Percentiles rank a stretch among this genome's conserved stretches.
phyloP scores from a whole-genome alignment of 257 asterid genomes.

The Nemophila menziesii region DNA sequence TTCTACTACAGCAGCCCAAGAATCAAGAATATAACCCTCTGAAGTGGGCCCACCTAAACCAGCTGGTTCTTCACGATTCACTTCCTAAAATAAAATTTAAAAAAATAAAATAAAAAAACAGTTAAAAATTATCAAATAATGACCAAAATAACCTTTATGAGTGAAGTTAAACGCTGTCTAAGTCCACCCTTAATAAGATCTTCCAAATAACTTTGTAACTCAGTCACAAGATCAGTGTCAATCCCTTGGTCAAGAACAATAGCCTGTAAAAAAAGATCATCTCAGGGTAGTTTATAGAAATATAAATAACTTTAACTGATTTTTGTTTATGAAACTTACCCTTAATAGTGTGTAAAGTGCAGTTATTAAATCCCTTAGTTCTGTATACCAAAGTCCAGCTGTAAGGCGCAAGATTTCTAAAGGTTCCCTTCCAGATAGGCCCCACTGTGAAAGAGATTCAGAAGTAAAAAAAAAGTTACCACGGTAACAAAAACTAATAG shows the following conservation, averaged over 20 bases:
- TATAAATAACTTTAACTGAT: too few relatives aligned
- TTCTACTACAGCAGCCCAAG: conserved; percentile 84
- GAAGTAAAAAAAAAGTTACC: conserved; percentile 2
- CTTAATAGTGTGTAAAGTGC: conserved; percentile 63
- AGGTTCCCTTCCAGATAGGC: conserved; percentile 80
- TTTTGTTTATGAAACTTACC: too few relatives aligned
- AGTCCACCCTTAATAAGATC: conserved; percentile 64
- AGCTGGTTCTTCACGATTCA: conserved; percentile 78
- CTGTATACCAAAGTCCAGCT: conserved; percentile 92
- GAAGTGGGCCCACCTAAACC: conserved; percentile 90
- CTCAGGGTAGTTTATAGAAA: conserved; percentile 1
- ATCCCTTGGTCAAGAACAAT: conserved; percentile 84
- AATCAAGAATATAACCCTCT: conserved; percentile 72
- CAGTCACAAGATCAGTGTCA: conserved; percentile 66
- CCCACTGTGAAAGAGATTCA: conserved; percentile 52
- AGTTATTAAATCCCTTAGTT: conserved; percentile 82
- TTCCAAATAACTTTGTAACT: conserved; percentile 61
- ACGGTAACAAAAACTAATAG: too few relatives aligned
- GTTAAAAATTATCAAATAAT: background rate
- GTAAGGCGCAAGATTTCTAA: conserved; percentile 76
- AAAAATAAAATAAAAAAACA: background rate
- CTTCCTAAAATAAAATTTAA: conserved; percentile 45
- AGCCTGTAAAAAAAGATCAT: conserved; percentile 51
- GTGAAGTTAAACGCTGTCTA: conserved; percentile 57
- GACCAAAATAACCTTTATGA: conserved; percentile 94